These are phyloP conservation scores for Claviceps digitariae DNA, from an alignment of 2,329 filamentous ascomycete species.

Conservation along the genomic window DNA sequence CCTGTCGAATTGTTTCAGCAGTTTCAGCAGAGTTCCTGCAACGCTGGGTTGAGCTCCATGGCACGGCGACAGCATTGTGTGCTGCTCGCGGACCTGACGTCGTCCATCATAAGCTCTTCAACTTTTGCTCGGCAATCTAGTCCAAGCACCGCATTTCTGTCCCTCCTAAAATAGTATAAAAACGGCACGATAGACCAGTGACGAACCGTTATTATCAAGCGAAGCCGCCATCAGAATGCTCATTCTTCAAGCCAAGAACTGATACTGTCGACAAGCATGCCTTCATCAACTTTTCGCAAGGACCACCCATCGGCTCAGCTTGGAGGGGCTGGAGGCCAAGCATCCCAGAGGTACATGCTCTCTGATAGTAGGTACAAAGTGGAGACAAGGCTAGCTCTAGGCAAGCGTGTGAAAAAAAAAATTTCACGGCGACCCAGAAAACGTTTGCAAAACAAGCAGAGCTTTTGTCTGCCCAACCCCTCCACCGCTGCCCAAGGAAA, in stretches of 20 bases:
- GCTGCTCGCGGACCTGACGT: neutral
- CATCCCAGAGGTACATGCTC: slow-evolving; percentile 13
- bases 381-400: slow-evolving; percentile 3
- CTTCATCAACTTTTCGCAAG: neutral
- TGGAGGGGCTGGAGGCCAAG: neutral
- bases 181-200: neutral
- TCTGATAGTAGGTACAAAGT: slow-evolving; percentile 16
- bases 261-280: neutral
- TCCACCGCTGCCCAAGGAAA: slow-evolving; percentile 12
- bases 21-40: neutral
- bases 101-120: neutral
- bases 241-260: neutral
- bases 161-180: too few species aligned
- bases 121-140: neutral
- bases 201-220: neutral
- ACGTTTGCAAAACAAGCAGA: slow-evolving; percentile 5
- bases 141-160: neutral
- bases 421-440: slow-evolving; percentile 10
- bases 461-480: slow-evolving; percentile 15
- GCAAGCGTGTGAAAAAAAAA: slow-evolving; percentile 10
- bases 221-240: too few species aligned
- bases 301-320: neutral
- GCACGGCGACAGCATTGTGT: neutral
- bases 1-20: neutral
- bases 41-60: neutral